Conservation (phyloP, 257 asterid species). For the Plantago major region DNA sequence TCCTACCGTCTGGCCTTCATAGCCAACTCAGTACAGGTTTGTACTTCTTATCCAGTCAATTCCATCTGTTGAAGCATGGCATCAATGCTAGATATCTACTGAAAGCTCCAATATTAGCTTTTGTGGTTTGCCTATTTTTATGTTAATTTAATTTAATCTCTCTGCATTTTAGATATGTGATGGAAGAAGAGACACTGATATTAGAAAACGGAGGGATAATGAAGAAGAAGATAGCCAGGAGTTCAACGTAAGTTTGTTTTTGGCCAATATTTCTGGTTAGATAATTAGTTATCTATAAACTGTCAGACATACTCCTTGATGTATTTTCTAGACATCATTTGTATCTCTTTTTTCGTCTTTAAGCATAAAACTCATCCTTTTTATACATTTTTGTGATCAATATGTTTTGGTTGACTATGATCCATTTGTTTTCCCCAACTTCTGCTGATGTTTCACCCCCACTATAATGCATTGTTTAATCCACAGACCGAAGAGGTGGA, state of each 20-base stretch:
- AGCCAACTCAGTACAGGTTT: conserved; percentile 92
- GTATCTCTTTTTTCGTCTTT: neutral
- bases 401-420: no score
- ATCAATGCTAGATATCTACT: neutral
- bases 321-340: neutral
- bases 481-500: conserved; percentile 47
- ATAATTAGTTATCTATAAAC: neutral
- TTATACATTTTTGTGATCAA: no score
- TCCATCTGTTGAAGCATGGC: neutral
- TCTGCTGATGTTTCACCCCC: no score
- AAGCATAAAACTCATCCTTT: no score
- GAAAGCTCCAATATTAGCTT: neutral
- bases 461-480: no score
- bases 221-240: conserved; percentile 71
- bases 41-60: conserved; percentile 7
- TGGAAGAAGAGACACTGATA: conserved; percentile 73
- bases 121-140: conserved; percentile 2
- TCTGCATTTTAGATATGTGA: conserved; percentile 57
- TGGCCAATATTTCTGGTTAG: neutral
- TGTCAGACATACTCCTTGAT: no score
- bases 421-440: no score
- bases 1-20: conserved; percentile 93
- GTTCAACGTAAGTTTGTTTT: conserved; percentile 50
- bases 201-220: conserved; percentile 62
- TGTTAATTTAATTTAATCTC: conserved; percentile 4